Base-by-base conservation (phyloP, 2,329 filamentous ascomycete species). In the Penicillium hesseltinei region DNA sequence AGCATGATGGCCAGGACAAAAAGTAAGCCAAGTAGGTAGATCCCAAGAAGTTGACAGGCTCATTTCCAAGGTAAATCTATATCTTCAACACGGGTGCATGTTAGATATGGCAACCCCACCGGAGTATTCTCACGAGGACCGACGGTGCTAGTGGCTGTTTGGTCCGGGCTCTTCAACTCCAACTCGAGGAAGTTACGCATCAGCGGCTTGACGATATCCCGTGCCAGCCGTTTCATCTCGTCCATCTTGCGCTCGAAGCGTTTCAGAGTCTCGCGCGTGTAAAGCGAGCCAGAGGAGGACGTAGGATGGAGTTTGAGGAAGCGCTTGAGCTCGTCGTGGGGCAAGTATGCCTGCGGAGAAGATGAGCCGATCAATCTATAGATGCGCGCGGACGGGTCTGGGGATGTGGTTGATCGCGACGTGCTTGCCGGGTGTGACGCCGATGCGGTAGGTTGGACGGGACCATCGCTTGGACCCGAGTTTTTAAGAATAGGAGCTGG, bases 191-290 rank as follows among this genome's bases (percentile, higher is more conserved):
- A 89, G 69, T 90, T 94, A 51, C 88, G 84, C 88, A 95, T 95
- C 13, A 97, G 78, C 4, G 92, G 92, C 57, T 88, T 87, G 8
- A 97, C 92, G 17, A 89, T 81, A 68, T 96, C 91, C 52, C 89
- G 82, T 7, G 92, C 93, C 69, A 93, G 83, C 55, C 84, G 83
- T 77, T 96, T 97, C 54, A 97, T 81, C 78, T 97, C 92, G 58
- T 96, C 91, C 64, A 97, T 83, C 55, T 91, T 84, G 68, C 89
- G 86, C 78, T 97, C 93, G 65, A 97, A 96, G 4, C 89, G 82
- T 59, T 88, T 85, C 48, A 97, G 75, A 61, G 91, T 93, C n/a
- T 97, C 92, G 19, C 92, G 83, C 44, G 84, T 91, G 76, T 97
- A 96, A 8, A 93, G 75, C 21, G 73, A 70, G 31, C 72, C 76